Evolutionary conservation across 1,139 yeast species (phyloP).

Genomic region (Scheffersomyces segobiensis): DNA sequence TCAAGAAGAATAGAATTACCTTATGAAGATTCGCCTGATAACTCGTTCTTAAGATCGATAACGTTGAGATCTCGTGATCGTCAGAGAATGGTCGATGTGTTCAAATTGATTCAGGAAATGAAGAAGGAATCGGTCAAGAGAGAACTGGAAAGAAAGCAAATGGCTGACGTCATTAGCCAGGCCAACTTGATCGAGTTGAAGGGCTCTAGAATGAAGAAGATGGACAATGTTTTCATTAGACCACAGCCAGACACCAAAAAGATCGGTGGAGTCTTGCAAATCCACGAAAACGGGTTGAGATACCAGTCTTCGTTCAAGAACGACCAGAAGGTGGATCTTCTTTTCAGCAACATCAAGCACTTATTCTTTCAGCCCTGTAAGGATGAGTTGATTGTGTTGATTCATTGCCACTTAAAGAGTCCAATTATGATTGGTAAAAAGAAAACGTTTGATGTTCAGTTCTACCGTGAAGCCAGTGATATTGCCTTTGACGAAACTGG

Average conservation of each 20-base stretch:
- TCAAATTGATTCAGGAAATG: slow-evolving; percentile 86
- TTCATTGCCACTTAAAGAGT: slow-evolving; percentile 88
- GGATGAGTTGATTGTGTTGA: slow-evolving; percentile 88
- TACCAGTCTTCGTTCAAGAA: slow-evolving; percentile 81
- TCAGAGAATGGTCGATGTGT: slow-evolving; percentile 88
- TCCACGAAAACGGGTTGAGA: slow-evolving; percentile 94
- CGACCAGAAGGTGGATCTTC: slow-evolving; percentile 84
- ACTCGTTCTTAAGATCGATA: slow-evolving; percentile 82
- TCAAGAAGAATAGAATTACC: slow-evolving; percentile 80
- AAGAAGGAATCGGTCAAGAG: slow-evolving; percentile 90
- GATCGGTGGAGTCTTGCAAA: slow-evolving; percentile 85
- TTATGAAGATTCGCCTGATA: slow-evolving; percentile 84
- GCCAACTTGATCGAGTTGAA: slow-evolving; percentile 82
- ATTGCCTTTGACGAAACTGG: slow-evolving; percentile 98
- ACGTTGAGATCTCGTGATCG: slow-evolving; percentile 89
- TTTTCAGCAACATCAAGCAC: slow-evolving; percentile 90
- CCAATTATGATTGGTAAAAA: slow-evolving; percentile 96
- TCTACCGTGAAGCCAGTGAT: slow-evolving; percentile 95
- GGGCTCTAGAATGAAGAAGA: slow-evolving; percentile 75
- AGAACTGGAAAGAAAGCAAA: slow-evolving; percentile 85
- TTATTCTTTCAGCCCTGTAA: slow-evolving; percentile 94
- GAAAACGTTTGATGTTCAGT: slow-evolving; percentile 93
- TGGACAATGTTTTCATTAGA: slow-evolving; percentile 87
- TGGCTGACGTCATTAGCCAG: slow-evolving; percentile 94
- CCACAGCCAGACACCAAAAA: slow-evolving; percentile 97